These are phyloP conservation scores for Leishmania aethiopica DNA, from an alignment of 208 protist genomes.

Conservation along the genomic window DNA sequence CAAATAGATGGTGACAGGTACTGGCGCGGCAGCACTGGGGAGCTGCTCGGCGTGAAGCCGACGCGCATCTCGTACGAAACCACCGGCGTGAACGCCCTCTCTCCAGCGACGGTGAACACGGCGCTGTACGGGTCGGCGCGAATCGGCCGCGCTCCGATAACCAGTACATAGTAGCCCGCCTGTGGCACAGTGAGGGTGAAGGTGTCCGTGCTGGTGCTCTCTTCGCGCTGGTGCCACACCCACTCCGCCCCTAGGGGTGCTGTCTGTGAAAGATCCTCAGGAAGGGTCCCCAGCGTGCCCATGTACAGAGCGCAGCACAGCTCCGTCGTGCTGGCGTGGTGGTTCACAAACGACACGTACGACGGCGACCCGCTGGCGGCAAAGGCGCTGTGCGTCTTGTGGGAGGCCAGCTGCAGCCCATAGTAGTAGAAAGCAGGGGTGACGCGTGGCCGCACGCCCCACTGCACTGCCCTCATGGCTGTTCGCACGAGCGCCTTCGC, in stretches of 20 bases:
- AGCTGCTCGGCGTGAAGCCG: constrained; percentile 62
- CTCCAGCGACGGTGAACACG: constrained; percentile 32
- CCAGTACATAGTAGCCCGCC: constrained; percentile 69
- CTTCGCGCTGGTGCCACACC: constrained; percentile 85
- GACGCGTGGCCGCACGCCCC: constrained; percentile 61
- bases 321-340: constrained; percentile 57
- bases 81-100: constrained; percentile 55
- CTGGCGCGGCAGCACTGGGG: constrained; percentile 73
- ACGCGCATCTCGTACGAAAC: constrained; percentile 75
- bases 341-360: constrained; percentile 66
- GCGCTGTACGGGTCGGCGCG: constrained; percentile 71
- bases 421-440: constrained; percentile 73
- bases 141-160: constrained; percentile 72
- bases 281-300: constrained; percentile 58
- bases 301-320: constrained; percentile 77
- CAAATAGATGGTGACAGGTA: constrained; percentile 70
- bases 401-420: constrained; percentile 48
- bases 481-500: constrained; percentile 44
- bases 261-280: constrained; percentile 35
- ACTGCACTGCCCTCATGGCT: constrained; percentile 42
- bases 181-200: constrained; percentile 85
- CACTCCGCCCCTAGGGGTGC: constrained; percentile 63
- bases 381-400: constrained; percentile 49
- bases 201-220: constrained; percentile 55
- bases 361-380: constrained; percentile 60